These are phyloP conservation scores for Hypoxylon rubiginosum DNA, from an alignment of 2,329 filamentous ascomycete species.

Conservation along the genomic window DNA sequence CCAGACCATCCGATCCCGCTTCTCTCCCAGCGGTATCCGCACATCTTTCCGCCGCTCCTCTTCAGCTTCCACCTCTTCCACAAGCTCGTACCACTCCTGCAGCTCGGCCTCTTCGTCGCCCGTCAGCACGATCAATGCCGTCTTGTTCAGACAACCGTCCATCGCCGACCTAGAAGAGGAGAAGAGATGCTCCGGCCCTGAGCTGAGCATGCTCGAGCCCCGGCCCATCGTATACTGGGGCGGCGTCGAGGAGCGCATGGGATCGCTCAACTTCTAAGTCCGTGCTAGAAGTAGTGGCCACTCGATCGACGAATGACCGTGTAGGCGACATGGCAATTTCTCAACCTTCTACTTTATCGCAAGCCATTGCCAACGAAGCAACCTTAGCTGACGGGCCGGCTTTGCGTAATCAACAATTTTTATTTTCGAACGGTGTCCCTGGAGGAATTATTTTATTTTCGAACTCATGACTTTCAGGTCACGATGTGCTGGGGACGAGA, in stretches of 20 bases:
- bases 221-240: constrained; percentile 74
- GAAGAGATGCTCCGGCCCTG: constrained; percentile 64
- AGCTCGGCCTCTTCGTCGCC: constrained; percentile 61
- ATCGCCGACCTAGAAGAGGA: constrained; percentile 71
- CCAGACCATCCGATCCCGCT: constrained; percentile 64
- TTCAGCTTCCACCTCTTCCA: constrained; percentile 59
- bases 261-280: constrained; percentile 56
- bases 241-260: constrained; percentile 72
- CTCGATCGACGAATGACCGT: neutral
- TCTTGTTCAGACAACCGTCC: constrained; percentile 70
- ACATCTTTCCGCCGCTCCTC: constrained; percentile 67
- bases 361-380: constrained; percentile 6
- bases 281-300: neutral
- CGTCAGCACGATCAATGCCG: constrained; percentile 68
- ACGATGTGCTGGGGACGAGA: constrained; percentile 44
- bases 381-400: constrained; percentile 18
- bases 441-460: constrained; percentile 36
- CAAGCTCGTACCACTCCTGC: constrained; percentile 58
- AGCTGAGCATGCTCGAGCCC: constrained; percentile 71
- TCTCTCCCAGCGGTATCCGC: constrained; percentile 64
- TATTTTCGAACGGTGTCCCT: constrained; percentile 35
- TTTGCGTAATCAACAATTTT: constrained; percentile 18
- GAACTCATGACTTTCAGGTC: constrained; percentile 41
- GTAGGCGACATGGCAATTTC: neutral
- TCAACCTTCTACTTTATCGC: constrained; percentile 8